Evolutionary conservation across 345 rosid genomes (phyloP).

Genomic region (Sonneratia caseolaris): DNA sequence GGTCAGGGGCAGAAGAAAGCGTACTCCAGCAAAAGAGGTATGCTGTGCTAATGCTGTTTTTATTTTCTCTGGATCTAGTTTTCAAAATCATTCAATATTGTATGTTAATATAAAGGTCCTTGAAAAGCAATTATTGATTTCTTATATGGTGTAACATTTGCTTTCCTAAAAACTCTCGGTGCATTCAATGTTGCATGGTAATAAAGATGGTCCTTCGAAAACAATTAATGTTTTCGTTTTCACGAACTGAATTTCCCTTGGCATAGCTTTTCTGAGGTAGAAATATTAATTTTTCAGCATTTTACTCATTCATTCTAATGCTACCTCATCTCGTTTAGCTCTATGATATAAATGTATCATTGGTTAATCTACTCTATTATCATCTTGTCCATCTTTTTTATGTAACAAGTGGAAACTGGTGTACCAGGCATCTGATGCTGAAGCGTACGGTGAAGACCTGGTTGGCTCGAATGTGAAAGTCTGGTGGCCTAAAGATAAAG

Average conservation of each 20-base stretch:
- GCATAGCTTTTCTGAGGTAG: background rate
- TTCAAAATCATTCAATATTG: background rate
- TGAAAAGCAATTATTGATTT: background rate
- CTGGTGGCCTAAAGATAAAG: constrained; percentile 86
- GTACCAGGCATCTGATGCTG: constrained; percentile 43
- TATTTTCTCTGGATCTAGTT: background rate
- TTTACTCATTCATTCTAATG: background rate
- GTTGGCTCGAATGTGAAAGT: constrained; percentile 73
- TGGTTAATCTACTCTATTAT: no score
- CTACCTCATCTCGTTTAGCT: background rate
- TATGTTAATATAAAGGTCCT: background rate
- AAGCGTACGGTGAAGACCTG: constrained; percentile 34
- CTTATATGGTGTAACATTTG: background rate
- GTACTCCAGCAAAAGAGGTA: constrained; percentile 43
- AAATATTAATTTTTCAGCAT: background rate
- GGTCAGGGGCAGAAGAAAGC: constrained; percentile 51
- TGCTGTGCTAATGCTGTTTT: background rate
- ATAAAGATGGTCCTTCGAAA: background rate
- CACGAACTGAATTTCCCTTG: background rate
- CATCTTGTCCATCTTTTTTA: no score
- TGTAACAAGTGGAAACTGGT: constrained; percentile 6
- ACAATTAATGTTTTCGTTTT: background rate
- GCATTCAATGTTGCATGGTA: background rate
- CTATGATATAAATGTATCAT: background rate
- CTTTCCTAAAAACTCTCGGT: background rate